Base-by-base conservation (phyloP, 1,284 basidiomycete species). In the Blastosporella zonata region DNA sequence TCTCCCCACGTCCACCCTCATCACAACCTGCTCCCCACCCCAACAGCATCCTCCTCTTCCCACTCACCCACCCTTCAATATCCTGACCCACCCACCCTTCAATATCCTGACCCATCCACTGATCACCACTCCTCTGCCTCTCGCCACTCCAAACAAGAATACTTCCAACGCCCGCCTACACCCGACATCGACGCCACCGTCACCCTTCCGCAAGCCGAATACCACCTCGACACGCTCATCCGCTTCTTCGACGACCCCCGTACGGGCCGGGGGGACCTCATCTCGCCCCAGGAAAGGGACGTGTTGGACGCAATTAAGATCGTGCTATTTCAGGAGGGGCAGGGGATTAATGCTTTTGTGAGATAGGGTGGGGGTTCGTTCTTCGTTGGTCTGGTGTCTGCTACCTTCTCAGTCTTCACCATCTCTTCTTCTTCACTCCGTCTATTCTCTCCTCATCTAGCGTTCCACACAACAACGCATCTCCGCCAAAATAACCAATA, bases 151-250 rank as follows among this genome's bases (percentile, higher is more conserved):
- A 47, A 49, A 8, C 41, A 44, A 29, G 18, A 8, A 13, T 21
- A 10, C 35, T 29, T n/a, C 41, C 28, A 1, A 17, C 29, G 6
- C 56, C 59, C 15, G 61, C 66, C 47, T 56, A 58, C 23, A 8
- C 42, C 34, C 41, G n/a, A n/a, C n/a, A n/a, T n/a, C n/a, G n/a
- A n/a, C n/a, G n/a, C n/a, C n/a, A 54, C 56, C n/a, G 67, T 69
- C 23, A 67, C 68, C n/a, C 53, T 77, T 15, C 57, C 65, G 0
- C 77, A 82, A 46, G 81, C 76, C 3, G 75, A 82, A 51, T 69
- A 70, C 4, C 73, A 77, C 18, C 61, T 81, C 52, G 72, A 74
- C 55, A 73, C 67, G 50, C 63, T 84, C 49, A 71, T 80, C 46
- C 44, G 63, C 21, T 84, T 72, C 51, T 59, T 83, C 51, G 74